These are phyloP conservation scores for Quercus lobata DNA, from an alignment of 331 rosid species.

Conservation along the genomic window DNA sequence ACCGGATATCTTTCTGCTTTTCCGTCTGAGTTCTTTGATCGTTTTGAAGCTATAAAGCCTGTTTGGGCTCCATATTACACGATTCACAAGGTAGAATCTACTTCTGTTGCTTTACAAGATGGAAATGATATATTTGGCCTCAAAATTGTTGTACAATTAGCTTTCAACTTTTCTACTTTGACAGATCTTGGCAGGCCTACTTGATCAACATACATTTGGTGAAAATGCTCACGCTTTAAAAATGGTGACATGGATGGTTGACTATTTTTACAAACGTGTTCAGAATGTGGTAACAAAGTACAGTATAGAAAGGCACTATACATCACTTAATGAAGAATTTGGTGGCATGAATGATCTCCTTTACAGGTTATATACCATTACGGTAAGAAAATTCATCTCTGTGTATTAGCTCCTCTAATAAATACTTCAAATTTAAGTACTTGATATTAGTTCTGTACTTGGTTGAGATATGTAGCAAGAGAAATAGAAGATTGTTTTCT, in stretches of 20 bases:
- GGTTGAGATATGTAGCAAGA: not conserved
- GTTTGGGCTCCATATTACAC: constrained; percentile 99
- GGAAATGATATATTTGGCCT: constrained; percentile 1
- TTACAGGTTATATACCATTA: constrained; percentile 53
- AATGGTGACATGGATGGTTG: constrained; percentile 76
- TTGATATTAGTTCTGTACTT: not conserved
- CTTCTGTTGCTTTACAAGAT: not conserved
- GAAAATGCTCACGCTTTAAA: constrained; percentile 57
- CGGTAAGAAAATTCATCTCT: constrained; percentile 39
- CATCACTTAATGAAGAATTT: constrained; percentile 58
- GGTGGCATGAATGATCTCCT: constrained; percentile 99
- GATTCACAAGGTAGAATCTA: constrained; percentile 80
- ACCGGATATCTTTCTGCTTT: constrained; percentile 90
- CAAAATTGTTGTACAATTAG: not conserved
- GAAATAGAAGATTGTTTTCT: not conserved
- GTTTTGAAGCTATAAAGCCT: constrained; percentile 43
- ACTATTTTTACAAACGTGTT: constrained; percentile 77
- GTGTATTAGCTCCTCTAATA: not conserved
- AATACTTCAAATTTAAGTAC: not conserved
- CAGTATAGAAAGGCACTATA: constrained; percentile 53
- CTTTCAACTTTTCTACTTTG: constrained; percentile 17
- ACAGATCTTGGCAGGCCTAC: constrained; percentile 78
- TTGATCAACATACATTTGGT: constrained; percentile 67
- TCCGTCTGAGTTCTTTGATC: constrained; percentile 70
- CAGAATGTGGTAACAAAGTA: constrained; percentile 47